Base-by-base conservation (phyloP, 768 basidiomycete species). In the Leccinum boreale region DNA sequence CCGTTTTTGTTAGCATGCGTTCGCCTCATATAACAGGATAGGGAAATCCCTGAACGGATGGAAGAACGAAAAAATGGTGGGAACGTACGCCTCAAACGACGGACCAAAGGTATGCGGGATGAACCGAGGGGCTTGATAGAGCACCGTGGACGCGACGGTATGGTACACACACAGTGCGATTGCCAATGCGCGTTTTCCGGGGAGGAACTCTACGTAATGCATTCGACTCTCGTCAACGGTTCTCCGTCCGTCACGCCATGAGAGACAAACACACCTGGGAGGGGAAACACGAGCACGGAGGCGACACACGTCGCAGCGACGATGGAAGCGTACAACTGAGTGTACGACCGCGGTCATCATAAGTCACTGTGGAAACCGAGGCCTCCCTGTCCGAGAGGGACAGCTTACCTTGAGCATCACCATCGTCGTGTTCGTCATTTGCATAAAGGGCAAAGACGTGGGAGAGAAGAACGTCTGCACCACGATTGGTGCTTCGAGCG, bases 171-270 rank as follows among this genome's bases (percentile, higher is more conserved):
- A 85, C 2, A 94, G 80, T 10, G 78, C 84, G 28, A 94, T 85
- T 2, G 88, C 92, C 9, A 93, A 71, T 0, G 89, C 92, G 15
- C 92, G 84, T 75, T 94, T 94, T 11, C 90, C 90, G 0, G 91
- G 92, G 3, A 93, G 74, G 71, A 89, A 92, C 63, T 93, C 91
- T 90, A 60, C 9, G 31, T 8, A 4, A 29, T 7, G 17, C 47
- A 17, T 36, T 19, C 6, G 7, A 21, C 31, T 50, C 28, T 33
- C 14, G 21, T 51, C 33, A 51, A 19, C 12, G 28, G 3, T 35
- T 8, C 15, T 35, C 3, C 3, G 21, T 9, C 35, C 14, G 28
- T 28, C 10, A 21, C 28, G 31, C 9, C 23, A 12, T 9, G 29
- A 49, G 26, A 76, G 28, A 76, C 39, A 33, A 33, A 35, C 82